Evolutionary conservation across 352 stramenopile species (phyloP), one percentile per base, ranked within the genome.

Genomic region (Phytophthora sp.): DNA sequence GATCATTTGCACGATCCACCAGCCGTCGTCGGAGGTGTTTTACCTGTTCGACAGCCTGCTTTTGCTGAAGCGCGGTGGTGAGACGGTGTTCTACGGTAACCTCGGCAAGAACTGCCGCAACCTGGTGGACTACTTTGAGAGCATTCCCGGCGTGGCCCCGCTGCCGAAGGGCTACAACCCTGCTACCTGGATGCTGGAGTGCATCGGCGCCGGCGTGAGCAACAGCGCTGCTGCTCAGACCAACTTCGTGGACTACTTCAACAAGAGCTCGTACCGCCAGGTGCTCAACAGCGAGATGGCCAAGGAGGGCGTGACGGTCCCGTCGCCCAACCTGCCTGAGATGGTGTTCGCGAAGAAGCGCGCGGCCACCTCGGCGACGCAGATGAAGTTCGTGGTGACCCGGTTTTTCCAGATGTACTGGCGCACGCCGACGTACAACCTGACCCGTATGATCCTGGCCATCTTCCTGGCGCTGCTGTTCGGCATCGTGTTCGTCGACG

Each of bases 1-100:
- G 6, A 58, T 96, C n/a, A 66, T 95, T 0, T 94, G 90, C 32
- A 95, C 87, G n/a, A 97, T 97, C 62, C 90, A 97, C 64, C 90
- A 97, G 67, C 89, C 88, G 8, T 79, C 74, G 17, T 79, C 77
- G 9, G 77, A 94, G 44, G 77, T 96, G 8, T 95, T 96, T 24
- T 78, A 80, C 24, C 72, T 84, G 30, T 94, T 95, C 70, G 85
- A 96, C 71, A 77, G 79, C 35, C 35, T 94, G 3, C 75, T 95
- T 27, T 60, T 96, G 4, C 61, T 96, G 26, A 66, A 84, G 34
- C 54, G 58, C 24, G 76, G 76, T 24, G 75, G 75, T n/a, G n/a
- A n/a, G n/a, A n/a, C n/a, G n/a, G n/a, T n/a, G n/a, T n/a, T n/a
- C n/a, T n/a, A n/a, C 42, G 75, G 76, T 5, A 42, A 79, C 7